Conservation (phyloP, 306 rosid species). For the Prunus fruticosa region DNA sequence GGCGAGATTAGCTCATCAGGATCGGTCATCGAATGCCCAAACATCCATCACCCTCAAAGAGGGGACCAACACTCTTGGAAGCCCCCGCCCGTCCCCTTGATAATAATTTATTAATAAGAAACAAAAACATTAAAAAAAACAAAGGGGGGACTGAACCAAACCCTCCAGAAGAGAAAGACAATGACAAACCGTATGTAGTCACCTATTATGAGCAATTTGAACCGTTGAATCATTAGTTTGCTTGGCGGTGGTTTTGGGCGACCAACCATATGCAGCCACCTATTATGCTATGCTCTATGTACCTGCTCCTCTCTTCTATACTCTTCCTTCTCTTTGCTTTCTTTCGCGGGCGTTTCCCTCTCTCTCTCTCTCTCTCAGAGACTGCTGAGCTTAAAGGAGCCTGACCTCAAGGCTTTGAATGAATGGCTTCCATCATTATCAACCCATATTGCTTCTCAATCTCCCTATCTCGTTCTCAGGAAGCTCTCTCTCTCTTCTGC, state of each 20-base stretch:
- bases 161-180: no score
- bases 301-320: background rate
- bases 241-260: background rate
- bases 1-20: no score
- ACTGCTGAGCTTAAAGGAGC: background rate
- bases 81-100: no score
- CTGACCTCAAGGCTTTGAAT: background rate
- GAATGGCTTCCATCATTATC: conserved; percentile 27
- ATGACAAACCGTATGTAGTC: no score
- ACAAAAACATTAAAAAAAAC: no score
- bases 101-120: no score
- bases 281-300: background rate
- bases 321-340: background rate
- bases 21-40: no score
- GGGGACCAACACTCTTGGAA: no score
- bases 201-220: background rate
- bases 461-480: conserved; percentile 23
- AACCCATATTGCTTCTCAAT: conserved; percentile 18
- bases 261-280: background rate
- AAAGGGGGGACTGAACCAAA: no score
- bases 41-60: no score
- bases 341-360: background rate
- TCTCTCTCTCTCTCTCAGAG: background rate
- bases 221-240: background rate
- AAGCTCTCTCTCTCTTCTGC: conserved; percentile 1